Evolutionary conservation across 1,284 basidiomycete genomes (phyloP).

Genomic region (Cryptococcus maquisensis): DNA sequence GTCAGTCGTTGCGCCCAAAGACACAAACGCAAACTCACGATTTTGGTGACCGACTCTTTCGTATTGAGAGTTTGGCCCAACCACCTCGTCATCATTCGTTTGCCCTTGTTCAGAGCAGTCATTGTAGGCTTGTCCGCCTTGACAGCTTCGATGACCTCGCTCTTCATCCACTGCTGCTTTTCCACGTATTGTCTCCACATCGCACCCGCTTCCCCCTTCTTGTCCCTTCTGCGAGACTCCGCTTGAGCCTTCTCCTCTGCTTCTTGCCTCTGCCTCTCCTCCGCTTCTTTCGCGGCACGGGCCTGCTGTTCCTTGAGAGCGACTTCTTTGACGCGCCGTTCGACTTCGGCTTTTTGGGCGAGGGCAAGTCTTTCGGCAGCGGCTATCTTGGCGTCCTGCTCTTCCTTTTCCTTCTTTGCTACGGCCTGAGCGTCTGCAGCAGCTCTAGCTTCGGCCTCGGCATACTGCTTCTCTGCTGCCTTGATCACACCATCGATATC

Average conservation of each 20-base stretch:
- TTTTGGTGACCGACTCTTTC: slow-evolving; percentile 63
- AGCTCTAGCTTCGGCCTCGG: slow-evolving; percentile 12
- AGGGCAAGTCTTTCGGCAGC: slow-evolving; percentile 24
- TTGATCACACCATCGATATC: slow-evolving; percentile 39
- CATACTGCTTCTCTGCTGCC: slow-evolving; percentile 21
- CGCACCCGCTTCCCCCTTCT: slow-evolving; percentile 49
- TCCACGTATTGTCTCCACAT: slow-evolving; percentile 67
- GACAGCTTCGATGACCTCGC: slow-evolving; percentile 65
- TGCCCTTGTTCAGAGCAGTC: slow-evolving; percentile 55
- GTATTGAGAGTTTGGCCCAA: slow-evolving; percentile 86
- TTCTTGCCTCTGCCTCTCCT: slow-evolving; percentile 7
- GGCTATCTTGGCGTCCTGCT: slow-evolving; percentile 22
- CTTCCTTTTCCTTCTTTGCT: slow-evolving; percentile 13
- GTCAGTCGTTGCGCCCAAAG: not conserved
- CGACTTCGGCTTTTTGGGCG: slow-evolving; percentile 24
- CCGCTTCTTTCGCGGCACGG: slow-evolving; percentile 12
- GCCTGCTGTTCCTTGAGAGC: slow-evolving; percentile 19
- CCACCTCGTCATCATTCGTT: slow-evolving; percentile 82
- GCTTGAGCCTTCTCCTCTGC: slow-evolving; percentile 11
- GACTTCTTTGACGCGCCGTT: slow-evolving; percentile 21
- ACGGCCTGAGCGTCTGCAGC: slow-evolving; percentile 1
- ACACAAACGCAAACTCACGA: slow-evolving; percentile 30
- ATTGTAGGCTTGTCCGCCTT: slow-evolving; percentile 59
- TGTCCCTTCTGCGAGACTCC: not conserved
- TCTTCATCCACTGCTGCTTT: slow-evolving; percentile 66